A percentile compares a stretch with the other conserved stretches of the same genome.
phyloP scores from a whole-genome alignment of 257 asterid genomes.

The Pogostemon cablin region DNA sequence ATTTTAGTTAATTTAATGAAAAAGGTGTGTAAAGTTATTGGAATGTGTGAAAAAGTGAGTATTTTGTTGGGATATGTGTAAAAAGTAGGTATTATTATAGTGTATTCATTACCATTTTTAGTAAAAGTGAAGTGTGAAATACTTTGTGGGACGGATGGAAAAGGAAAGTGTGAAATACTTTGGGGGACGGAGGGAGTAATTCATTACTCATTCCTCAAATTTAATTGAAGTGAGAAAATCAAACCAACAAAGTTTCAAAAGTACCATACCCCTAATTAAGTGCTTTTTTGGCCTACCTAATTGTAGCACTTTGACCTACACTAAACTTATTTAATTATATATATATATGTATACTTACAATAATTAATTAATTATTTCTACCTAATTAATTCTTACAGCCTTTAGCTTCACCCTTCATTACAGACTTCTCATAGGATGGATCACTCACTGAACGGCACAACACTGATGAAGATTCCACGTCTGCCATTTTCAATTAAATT shows the following conservation, averaged over 20 bases:
- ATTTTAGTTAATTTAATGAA: too few relatives aligned
- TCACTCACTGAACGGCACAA: conserved; percentile 69
- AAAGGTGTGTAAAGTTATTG: too few relatives aligned
- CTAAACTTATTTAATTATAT: conserved; percentile 22
- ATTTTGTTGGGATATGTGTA: too few relatives aligned
- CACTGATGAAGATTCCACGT: conserved; percentile 44
- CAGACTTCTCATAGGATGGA: conserved; percentile 59
- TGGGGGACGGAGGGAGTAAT: conserved; percentile 31
- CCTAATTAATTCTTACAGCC: conserved; percentile 1
- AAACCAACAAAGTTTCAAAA: conserved; percentile 33
- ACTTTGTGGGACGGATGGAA: too few relatives aligned
- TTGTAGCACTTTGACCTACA: conserved; percentile 48
- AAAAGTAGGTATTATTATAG: too few relatives aligned
- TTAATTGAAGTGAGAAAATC: conserved; percentile 37
- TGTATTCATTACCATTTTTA: too few relatives aligned
- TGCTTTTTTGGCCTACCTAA: conserved; percentile 35
- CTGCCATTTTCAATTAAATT: conserved; percentile 31
- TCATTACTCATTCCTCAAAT: conserved; percentile 51
- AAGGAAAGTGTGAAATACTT: too few relatives aligned
- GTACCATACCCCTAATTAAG: conserved; percentile 29
- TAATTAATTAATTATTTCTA: conserved; percentile 24
- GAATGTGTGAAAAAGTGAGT: too few relatives aligned
- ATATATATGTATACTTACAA: conserved; percentile 23
- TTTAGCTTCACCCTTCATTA: conserved; percentile 38
- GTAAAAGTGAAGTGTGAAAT: too few relatives aligned